Evolutionary conservation across 768 basidiomycete genomes (phyloP).

Genomic region (Dacryopinax spathularia): DNA sequence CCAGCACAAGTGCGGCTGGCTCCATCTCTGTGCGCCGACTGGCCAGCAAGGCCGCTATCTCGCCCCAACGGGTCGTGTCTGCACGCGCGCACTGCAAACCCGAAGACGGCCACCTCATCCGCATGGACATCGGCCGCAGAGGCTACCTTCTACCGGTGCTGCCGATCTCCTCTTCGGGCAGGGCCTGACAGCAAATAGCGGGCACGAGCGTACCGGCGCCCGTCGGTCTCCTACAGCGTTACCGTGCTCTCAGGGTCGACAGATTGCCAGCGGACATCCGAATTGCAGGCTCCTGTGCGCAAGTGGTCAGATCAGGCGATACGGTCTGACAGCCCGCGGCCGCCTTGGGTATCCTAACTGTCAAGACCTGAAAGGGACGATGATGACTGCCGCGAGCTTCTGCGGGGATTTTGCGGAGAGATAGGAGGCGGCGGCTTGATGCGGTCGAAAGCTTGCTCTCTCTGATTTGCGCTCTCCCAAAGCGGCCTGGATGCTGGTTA

Average conservation of each 20-base stretch:
- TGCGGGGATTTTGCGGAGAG: slow-evolving; percentile 1
- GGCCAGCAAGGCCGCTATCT: not conserved
- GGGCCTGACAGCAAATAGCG: not conserved
- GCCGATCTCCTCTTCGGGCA: not conserved
- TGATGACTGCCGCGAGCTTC: not conserved
- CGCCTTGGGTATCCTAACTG: not conserved
- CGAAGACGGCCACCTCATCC: not conserved
- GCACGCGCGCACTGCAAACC: not conserved
- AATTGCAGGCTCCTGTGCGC: not conserved
- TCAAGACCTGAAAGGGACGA: not conserved
- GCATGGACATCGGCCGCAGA: not conserved
- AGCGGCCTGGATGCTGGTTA: not conserved
- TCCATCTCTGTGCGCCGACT: no score
- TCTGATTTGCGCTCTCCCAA: not conserved
- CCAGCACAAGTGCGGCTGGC: no score
- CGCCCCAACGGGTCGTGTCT: not conserved
- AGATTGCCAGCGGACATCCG: not conserved
- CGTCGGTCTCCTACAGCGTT: not conserved
- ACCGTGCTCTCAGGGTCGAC: not conserved
- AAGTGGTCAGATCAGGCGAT: not conserved
- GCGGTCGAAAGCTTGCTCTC: not conserved
- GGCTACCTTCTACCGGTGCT: not conserved
- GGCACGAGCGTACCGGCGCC: not conserved
- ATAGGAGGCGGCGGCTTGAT: not conserved
- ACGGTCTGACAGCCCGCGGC: not conserved